These are phyloP conservation scores for Leishmania martiniquensis DNA, from an alignment of 208 protist species.

Conservation along the genomic window DNA sequence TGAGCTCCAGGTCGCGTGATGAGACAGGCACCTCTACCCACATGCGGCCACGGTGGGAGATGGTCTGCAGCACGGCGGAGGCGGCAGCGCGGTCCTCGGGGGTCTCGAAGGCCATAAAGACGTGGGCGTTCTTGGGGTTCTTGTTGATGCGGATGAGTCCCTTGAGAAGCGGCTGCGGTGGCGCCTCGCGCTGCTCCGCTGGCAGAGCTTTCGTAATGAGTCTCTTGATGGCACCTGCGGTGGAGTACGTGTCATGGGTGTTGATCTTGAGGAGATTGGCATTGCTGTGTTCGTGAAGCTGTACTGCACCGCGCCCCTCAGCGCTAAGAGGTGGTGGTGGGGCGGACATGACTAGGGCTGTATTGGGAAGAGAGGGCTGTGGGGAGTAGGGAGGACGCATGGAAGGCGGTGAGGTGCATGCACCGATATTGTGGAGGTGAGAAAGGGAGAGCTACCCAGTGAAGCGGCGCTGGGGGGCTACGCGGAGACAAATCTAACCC, in stretches of 20 bases:
- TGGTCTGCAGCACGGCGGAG: conserved; percentile 38
- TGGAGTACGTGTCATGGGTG: conserved; percentile 86
- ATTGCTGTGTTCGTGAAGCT: conserved; percentile 82
- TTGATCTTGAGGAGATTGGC: conserved; percentile 90
- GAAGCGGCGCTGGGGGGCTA: neutral
- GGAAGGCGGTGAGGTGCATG: neutral
- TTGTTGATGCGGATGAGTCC: conserved; percentile 87
- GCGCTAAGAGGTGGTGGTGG: conserved; percentile 9
- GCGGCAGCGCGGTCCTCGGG: conserved; percentile 57
- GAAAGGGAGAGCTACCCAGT: neutral
- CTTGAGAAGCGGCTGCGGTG: conserved; percentile 58
- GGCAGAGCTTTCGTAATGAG: conserved; percentile 69
- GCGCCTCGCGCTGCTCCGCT: conserved; percentile 14
- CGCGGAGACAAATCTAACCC: neutral
- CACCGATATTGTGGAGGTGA: neutral
- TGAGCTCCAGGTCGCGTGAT: conserved; percentile 65
- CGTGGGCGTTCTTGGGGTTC: conserved; percentile 70
- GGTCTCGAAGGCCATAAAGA: conserved; percentile 86
- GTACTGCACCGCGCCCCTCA: conserved; percentile 16
- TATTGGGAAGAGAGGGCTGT: conserved; percentile 6
- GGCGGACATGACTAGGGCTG: conserved; percentile 11
- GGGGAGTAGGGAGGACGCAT: neutral
- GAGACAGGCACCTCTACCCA: conserved; percentile 68
- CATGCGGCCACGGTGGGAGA: conserved; percentile 53
- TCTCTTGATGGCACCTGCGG: conserved; percentile 72